phyloP scores from a whole-genome alignment of 305 asterid genomes.

The Fraxinus angustifolia region DNA sequence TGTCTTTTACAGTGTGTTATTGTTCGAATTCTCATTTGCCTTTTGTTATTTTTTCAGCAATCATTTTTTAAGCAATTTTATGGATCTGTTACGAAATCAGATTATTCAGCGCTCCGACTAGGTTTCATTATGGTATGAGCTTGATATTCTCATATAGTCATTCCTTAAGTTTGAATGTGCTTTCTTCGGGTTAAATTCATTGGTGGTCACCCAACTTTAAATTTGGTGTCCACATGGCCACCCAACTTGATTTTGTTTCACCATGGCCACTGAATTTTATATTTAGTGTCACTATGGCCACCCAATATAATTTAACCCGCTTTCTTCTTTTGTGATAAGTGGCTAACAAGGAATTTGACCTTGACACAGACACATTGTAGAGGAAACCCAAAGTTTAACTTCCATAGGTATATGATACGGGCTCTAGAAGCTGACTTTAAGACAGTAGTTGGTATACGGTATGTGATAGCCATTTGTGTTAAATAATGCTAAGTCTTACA shows the following conservation, averaged over 20 bases:
- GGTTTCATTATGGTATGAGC: slow-evolving; percentile 78
- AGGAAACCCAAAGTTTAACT: slow-evolving; percentile 86
- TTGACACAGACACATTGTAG: slow-evolving; percentile 70
- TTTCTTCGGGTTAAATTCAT: neutral
- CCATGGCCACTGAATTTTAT: too few relatives aligned
- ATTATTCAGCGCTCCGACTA: slow-evolving; percentile 77
- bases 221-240: too few relatives aligned
- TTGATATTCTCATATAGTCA: neutral
- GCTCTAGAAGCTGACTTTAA: slow-evolving; percentile 84
- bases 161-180: neutral
- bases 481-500: slow-evolving; percentile 2
- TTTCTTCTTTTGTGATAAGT: slow-evolving; percentile 16
- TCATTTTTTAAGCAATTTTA: slow-evolving; percentile 83
- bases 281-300: too few relatives aligned
- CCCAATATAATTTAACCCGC: neutral
- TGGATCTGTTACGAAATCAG: slow-evolving; percentile 88
- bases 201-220: too few relatives aligned
- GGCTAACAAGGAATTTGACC: slow-evolving; percentile 21
- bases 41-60: slow-evolving; percentile 49
- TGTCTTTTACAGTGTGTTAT: neutral
- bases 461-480: neutral
- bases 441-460: slow-evolving; percentile 90
- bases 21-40: neutral
- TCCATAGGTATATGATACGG: slow-evolving; percentile 93
- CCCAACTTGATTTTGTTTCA: too few relatives aligned